A percentile compares a stretch with the other conserved stretches of the same genome.
These are phyloP conservation scores for Pholiota adiposa DNA, from an alignment of 1,284 basidiomycete genomes.

Conservation along the genomic window DNA sequence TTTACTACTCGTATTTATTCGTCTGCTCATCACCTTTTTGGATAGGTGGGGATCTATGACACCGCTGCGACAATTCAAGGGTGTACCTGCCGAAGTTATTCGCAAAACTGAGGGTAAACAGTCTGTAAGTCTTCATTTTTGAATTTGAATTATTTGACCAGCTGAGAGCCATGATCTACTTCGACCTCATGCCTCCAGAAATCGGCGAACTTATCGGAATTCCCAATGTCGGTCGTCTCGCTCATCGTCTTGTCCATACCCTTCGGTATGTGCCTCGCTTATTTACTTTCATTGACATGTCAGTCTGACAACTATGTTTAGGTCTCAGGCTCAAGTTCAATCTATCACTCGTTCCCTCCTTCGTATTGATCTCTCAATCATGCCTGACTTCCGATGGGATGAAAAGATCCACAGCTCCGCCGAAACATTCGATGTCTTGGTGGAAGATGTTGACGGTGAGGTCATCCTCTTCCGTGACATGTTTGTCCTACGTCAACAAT, in stretches of 20 bases:
- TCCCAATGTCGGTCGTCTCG: constrained; percentile 88
- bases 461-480: constrained; percentile 93
- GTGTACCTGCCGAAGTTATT: constrained; percentile 86
- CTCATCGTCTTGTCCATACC: constrained; percentile 94
- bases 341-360: constrained; percentile 91
- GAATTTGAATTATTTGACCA: neutral
- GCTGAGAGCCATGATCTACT: constrained; percentile 53
- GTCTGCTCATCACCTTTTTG: too few species aligned
- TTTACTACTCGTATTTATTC: constrained; percentile 11
- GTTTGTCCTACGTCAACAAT: constrained; percentile 90
- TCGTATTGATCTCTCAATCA: constrained; percentile 88
- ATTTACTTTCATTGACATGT: neutral
- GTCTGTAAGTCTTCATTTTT: constrained; percentile 61
- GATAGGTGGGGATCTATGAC: constrained; percentile 99
- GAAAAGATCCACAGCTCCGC: constrained; percentile 90
- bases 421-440: constrained; percentile 91
- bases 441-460: constrained; percentile 98
- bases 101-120: constrained; percentile 97
- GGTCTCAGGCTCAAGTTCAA: constrained; percentile 91
- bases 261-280: constrained; percentile 66
- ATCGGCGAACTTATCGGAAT: constrained; percentile 92
- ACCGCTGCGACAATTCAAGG: constrained; percentile 93
- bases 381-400: constrained; percentile 97
- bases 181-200: constrained; percentile 64
- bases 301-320: constrained; percentile 31